Percentiles rank a stretch among this genome's conserved stretches.
Evolutionary conservation across 2,329 filamentous ascomycete genomes (phyloP).

Genomic region (Neonectria punicea): DNA sequence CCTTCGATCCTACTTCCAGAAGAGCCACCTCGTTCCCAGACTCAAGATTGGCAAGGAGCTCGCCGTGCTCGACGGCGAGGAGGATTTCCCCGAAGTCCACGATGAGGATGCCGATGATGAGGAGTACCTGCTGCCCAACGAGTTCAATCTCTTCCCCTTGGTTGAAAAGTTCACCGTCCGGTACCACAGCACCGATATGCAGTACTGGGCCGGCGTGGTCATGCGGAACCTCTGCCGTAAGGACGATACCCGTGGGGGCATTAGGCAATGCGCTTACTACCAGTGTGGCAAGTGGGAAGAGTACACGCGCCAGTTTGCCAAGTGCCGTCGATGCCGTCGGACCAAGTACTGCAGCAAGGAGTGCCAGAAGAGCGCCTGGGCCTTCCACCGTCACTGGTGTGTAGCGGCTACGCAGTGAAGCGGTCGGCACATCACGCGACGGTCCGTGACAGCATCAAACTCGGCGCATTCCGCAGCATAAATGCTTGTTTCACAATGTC

Average conservation of each 20-base stretch:
- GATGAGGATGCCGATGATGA: slow-evolving; percentile 74
- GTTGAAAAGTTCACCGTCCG: slow-evolving; percentile 98
- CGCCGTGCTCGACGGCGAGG: slow-evolving; percentile 79
- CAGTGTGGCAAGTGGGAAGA: slow-evolving; percentile 99
- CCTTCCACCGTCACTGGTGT: slow-evolving; percentile 98
- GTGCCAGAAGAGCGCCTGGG: slow-evolving; percentile 99
- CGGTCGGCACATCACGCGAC: slow-evolving; percentile 25
- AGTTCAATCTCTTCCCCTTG: slow-evolving; percentile 97
- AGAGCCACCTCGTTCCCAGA: slow-evolving; percentile 90
- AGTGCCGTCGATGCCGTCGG: slow-evolving; percentile 92
- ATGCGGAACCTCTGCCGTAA: slow-evolving; percentile 99
- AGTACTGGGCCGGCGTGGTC: slow-evolving; percentile 99
- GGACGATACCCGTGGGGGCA: slow-evolving; percentile 92
- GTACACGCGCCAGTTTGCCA: slow-evolving; percentile 95
- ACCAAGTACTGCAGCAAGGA: slow-evolving; percentile 99
- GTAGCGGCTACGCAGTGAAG: slow-evolving; percentile 72
- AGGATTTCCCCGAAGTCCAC: slow-evolving; percentile 52
- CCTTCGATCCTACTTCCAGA: slow-evolving; percentile 92
- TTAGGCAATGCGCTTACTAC: slow-evolving; percentile 97
- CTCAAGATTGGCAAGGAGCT: slow-evolving; percentile 91
- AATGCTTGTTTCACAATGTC: slow-evolving; percentile 46
- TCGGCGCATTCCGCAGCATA: slow-evolving; percentile 40
- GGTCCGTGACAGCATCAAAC: slow-evolving; percentile 36
- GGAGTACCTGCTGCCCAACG: slow-evolving; percentile 91
- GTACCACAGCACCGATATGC: slow-evolving; percentile 96